These are phyloP conservation scores for Macrolepiota fuliginosa DNA, from an alignment of 768 basidiomycete species.

Conservation along the genomic window DNA sequence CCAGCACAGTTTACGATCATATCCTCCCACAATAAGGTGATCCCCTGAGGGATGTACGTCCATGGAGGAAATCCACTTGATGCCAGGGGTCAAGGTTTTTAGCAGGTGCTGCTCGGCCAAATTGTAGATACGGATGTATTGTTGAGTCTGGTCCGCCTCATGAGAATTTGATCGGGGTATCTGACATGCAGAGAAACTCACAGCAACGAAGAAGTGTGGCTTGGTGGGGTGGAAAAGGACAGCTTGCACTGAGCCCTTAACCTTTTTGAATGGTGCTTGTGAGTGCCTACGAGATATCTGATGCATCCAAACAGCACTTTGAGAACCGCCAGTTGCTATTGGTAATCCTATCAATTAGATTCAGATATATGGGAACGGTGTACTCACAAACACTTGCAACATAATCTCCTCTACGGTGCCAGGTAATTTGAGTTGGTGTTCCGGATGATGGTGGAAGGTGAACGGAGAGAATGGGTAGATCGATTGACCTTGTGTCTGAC, in stretches of 20 bases:
- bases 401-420: conserved; percentile 96
- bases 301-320: conserved; percentile 93
- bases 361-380: conserved; percentile 4
- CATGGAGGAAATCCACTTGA: conserved; percentile 97
- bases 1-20: conserved; percentile 98
- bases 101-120: conserved; percentile 89
- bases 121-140: conserved; percentile 94
- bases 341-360: conserved; percentile 15
- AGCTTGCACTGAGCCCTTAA: conserved; percentile 86
- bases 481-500: conserved; percentile 43
- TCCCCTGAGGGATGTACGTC: conserved; percentile 96
- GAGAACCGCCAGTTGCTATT: conserved; percentile 62
- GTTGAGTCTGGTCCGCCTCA: conserved; percentile 70
- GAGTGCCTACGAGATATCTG: conserved; percentile 92
- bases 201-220: conserved; percentile 97
- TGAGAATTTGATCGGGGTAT: conserved; percentile 13
- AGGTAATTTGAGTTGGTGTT: conserved; percentile 74
- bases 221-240: conserved; percentile 94
- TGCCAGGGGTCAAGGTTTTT: conserved; percentile 93
- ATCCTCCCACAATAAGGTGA: conserved; percentile 95
- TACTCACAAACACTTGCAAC: conserved; percentile 90
- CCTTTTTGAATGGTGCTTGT: conserved; percentile 96
- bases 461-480: conserved; percentile 59
- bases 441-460: conserved; percentile 66
- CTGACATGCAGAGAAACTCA: conserved; percentile 39